These are phyloP conservation scores for Sanghuangporus baumii DNA, from an alignment of 1,284 basidiomycete species.

Conservation along the genomic window DNA sequence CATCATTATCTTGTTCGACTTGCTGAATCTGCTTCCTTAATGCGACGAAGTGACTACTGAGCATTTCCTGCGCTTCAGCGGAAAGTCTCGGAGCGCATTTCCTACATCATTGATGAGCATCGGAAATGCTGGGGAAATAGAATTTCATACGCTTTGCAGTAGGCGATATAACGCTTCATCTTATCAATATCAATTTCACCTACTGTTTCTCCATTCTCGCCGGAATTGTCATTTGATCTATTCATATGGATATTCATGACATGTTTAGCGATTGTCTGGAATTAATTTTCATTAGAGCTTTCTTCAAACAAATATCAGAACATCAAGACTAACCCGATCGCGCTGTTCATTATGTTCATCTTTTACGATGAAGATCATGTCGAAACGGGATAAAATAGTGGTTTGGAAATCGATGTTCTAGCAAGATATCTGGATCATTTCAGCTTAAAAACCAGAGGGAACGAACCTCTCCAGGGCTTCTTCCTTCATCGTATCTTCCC, in stretches of 20 bases:
- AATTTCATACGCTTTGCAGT: conserved; percentile 80
- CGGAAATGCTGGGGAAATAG: conserved; percentile 4
- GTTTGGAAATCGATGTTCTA: conserved; percentile 99
- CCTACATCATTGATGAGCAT: conserved; percentile 34
- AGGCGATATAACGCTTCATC: conserved; percentile 98
- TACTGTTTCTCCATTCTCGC: conserved; percentile 57
- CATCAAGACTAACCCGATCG: conserved; percentile 60
- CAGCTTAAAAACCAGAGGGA: background rate
- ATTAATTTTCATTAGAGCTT: conserved; percentile 5
- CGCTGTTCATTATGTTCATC: conserved; percentile 96
- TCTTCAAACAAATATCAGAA: background rate
- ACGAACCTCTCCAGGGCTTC: conserved; percentile 87
- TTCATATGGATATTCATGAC: conserved; percentile 99
- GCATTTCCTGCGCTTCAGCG: conserved; percentile 91
- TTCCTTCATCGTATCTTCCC: conserved; percentile 96
- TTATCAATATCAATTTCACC: conserved; percentile 98
- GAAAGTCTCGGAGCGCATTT: conserved; percentile 96
- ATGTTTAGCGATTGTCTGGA: conserved; percentile 89
- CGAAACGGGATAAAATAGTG: conserved; percentile 96
- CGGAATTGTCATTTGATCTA: conserved; percentile 58
- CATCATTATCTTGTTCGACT: conserved; percentile 95
- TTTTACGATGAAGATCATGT: conserved; percentile 99
- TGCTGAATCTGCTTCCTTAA: conserved; percentile 94
- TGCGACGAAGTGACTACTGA: conserved; percentile 95
- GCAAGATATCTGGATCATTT: background rate